Evolutionary conservation across 208 protist species (phyloP).

Genomic region (Crithidia brevicula): DNA sequence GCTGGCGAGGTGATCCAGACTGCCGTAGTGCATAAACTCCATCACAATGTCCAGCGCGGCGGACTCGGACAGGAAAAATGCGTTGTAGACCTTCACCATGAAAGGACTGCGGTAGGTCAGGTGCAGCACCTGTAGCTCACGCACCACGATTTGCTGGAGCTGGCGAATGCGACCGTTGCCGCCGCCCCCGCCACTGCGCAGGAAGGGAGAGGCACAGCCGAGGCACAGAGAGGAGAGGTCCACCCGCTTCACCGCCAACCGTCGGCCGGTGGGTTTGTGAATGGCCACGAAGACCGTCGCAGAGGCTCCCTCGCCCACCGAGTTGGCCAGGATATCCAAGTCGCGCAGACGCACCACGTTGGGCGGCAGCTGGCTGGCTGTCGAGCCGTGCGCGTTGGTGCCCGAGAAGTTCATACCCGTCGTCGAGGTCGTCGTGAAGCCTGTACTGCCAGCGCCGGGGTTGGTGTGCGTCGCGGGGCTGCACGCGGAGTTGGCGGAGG

Average conservation of each 20-base stretch:
- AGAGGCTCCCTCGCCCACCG: conserved; percentile 73
- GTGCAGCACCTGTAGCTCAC: conserved; percentile 89
- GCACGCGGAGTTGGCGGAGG: not conserved
- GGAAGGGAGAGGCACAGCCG: conserved; percentile 15
- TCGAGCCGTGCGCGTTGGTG: not conserved
- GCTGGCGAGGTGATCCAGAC: conserved; percentile 60
- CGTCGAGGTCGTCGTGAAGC: conserved; percentile 9
- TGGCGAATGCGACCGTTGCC: conserved; percentile 45
- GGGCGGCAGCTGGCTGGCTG: conserved; percentile 22
- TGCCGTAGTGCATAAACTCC: conserved; percentile 93
- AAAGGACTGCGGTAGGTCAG: conserved; percentile 85
- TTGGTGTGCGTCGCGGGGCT: conserved; percentile 19
- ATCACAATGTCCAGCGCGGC: conserved; percentile 85
- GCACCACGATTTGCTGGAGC: conserved; percentile 73
- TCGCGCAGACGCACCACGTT: conserved; percentile 72
- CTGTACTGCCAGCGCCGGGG: not conserved
- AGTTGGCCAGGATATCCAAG: conserved; percentile 39
- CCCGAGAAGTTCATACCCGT: conserved; percentile 8
- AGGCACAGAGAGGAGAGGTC: conserved; percentile 72
- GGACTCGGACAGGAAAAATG: conserved; percentile 65
- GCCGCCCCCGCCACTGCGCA: conserved; percentile 16
- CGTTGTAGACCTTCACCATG: conserved; percentile 93
- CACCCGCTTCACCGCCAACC: conserved; percentile 82
- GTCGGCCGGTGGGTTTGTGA: conserved; percentile 65
- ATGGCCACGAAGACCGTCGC: conserved; percentile 75